Evolutionary conservation across 176 grass and related monocot species (phyloP), one percentile per base, ranked within the genome.

Genomic region (Phoenix dactylifera): DNA sequence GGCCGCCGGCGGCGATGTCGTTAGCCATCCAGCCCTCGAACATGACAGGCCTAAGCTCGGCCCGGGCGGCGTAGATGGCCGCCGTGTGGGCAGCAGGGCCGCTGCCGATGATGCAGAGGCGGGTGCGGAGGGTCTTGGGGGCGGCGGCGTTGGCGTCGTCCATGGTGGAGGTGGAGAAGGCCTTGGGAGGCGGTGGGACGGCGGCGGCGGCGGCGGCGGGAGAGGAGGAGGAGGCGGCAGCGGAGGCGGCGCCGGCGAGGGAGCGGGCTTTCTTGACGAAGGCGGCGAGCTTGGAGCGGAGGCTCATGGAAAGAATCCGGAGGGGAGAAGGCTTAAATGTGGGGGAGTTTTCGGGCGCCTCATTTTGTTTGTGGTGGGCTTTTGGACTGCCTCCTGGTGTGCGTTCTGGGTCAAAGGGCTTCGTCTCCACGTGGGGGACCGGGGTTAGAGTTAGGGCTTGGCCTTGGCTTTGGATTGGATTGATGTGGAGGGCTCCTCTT

Each of bases 11-110:
- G n/a, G 82, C 81, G 73, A 98, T 92, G 81, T 88, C 84, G 60
- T 98, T 98, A 52, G 87, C 87, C 51, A 92, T 50, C 81, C 85
- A 92, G 12, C 93, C 93, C 73, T 98, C 84, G 70, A 91, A 92
- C 65, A 97, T 77, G 52, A 97, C 58, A 4, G 93, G 84, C 73
- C 88, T 91, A 6, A 97, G 83, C 54, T 97, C 87, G 18, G 93
- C 84, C 22, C 87, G 81, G 25, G 93, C 80, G 14, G 93, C 81
- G 76, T 97, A 97, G 81, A 97, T 88, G 50, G 93, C 84, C 5
- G 93, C 93, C 29, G 93, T 97, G 73, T 97, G 93, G 55, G 69
- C 87, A 12, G 93, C 72, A n/a, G 87, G 93, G 20, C 81, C 87
- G 30, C 93, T 97, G 1, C 93, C 93, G 59, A 97, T 88, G 84